These are phyloP conservation scores for Aureobasidium sp. DNA, from an alignment of 2,329 filamentous ascomycete genomes.

Conservation along the genomic window DNA sequence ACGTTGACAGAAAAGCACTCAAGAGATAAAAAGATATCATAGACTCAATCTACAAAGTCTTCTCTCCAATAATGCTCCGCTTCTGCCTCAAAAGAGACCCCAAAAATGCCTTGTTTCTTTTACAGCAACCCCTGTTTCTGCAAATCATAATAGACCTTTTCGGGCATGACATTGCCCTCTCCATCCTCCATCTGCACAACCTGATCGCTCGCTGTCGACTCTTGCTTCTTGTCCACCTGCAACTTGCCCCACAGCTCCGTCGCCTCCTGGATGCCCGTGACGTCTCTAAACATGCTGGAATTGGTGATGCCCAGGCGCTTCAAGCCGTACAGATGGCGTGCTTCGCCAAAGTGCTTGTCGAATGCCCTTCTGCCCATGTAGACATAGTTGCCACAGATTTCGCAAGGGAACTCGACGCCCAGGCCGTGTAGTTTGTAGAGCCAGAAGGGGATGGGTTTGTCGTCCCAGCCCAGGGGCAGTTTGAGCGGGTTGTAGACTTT, in stretches of 20 bases:
- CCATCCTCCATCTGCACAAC: constrained; percentile 98
- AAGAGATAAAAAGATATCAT: neutral
- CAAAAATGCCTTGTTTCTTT: constrained; percentile 11
- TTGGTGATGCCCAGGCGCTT: constrained; percentile 93
- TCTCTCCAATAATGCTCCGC: neutral
- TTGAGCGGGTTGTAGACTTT: constrained; percentile 97
- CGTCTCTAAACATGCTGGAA: constrained; percentile 85
- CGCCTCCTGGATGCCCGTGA: constrained; percentile 86
- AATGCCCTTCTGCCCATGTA: constrained; percentile 96
- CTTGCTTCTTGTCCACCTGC: constrained; percentile 73
- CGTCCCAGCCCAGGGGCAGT: constrained; percentile 92
- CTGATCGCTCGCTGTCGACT: constrained; percentile 67
- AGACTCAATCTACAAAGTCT: neutral
- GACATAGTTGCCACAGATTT: constrained; percentile 97
- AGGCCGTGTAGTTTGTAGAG: constrained; percentile 94
- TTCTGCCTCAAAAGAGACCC: neutral
- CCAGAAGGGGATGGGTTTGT: constrained; percentile 98
- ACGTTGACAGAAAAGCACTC: neutral
- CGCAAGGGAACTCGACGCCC: constrained; percentile 89
- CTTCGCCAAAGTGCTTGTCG: constrained; percentile 97
- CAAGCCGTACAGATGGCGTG: constrained; percentile 84
- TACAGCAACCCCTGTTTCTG: constrained; percentile 83
- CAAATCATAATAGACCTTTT: constrained; percentile 94
- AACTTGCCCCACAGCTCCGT: constrained; percentile 89
- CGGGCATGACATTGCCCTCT: constrained; percentile 97